These are phyloP conservation scores for Penicillium robsamsonii DNA, from an alignment of 495 filamentous ascomycete species.

Conservation along the genomic window DNA sequence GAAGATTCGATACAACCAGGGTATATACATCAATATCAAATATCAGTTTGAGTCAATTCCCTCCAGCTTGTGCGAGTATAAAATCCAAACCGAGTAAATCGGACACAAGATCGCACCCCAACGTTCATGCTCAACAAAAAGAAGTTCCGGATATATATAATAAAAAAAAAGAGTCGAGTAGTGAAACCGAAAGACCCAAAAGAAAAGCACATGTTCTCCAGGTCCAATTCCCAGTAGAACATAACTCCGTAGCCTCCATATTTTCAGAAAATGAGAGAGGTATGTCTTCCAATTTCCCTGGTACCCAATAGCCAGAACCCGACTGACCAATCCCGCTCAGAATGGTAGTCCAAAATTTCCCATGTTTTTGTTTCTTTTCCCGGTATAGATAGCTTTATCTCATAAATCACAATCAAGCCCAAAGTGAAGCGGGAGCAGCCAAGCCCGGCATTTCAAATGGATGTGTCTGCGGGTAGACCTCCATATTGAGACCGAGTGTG, in stretches of 20 bases:
- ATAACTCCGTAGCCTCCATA: slow-evolving; percentile 1
- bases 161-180: slow-evolving; percentile 5
- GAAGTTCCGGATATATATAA: slow-evolving; percentile 8
- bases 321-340: not conserved
- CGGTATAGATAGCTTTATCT: not conserved
- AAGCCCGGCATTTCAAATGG: slow-evolving; percentile 29
- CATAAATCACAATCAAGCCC: slow-evolving; percentile 26
- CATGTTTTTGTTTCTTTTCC: slow-evolving; percentile 3
- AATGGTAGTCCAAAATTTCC: not conserved
- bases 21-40: slow-evolving; percentile 22
- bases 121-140: slow-evolving; percentile 23
- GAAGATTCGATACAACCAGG: slow-evolving; percentile 14
- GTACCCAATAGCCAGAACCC: slow-evolving; percentile 6
- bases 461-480: slow-evolving; percentile 35
- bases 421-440: slow-evolving; percentile 32
- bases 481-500: slow-evolving; percentile 33
- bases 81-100: not conserved
- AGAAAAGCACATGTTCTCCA: not conserved
- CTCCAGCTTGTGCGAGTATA: not conserved
- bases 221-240: not conserved
- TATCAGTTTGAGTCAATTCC: not conserved
- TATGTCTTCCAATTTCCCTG: slow-evolving; percentile 3
- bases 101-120: slow-evolving; percentile 10
- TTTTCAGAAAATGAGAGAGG: not conserved
- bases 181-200: slow-evolving; percentile 4